Evolutionary conservation across 805 yeast genomes (phyloP).

Genomic region (Ogataea dorogensis): DNA sequence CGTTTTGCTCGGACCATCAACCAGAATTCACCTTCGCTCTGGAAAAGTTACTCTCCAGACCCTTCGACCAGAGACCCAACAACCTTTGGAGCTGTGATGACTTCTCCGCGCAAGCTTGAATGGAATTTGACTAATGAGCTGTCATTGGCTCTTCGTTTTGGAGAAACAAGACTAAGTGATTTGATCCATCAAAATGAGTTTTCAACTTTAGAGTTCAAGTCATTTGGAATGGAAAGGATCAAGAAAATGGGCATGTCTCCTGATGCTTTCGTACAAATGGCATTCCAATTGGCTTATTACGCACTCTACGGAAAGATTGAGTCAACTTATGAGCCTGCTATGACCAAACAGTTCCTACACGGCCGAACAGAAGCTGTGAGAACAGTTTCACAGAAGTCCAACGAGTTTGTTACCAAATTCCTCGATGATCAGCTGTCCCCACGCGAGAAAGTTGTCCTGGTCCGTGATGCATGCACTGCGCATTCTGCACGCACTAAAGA

Average conservation of each 20-base stretch:
- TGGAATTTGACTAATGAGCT: slow-evolving; percentile 82
- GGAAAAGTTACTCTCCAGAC: slow-evolving; percentile 55
- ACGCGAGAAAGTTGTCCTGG: slow-evolving; percentile 54
- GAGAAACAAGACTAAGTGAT: slow-evolving; percentile 86
- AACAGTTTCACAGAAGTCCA: slow-evolving; percentile 77
- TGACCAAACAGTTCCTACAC: slow-evolving; percentile 84
- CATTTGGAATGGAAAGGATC: slow-evolving; percentile 72
- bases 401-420: slow-evolving; percentile 78
- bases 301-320: slow-evolving; percentile 91
- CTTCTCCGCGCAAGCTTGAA: slow-evolving; percentile 82
- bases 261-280: slow-evolving; percentile 92
- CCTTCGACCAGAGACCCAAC: slow-evolving; percentile 42
- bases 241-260: slow-evolving; percentile 87
- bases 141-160: slow-evolving; percentile 78
- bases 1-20: slow-evolving; percentile 84
- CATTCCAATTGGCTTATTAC: slow-evolving; percentile 88
- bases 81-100: slow-evolving; percentile 47
- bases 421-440: slow-evolving; percentile 64
- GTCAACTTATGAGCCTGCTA: slow-evolving; percentile 93
- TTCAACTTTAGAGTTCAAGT: slow-evolving; percentile 69
- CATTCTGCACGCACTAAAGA: slow-evolving; percentile 68
- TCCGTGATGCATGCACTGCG: slow-evolving; percentile 66
- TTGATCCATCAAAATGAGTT: slow-evolving; percentile 88
- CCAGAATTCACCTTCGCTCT: slow-evolving; percentile 67
- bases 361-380: slow-evolving; percentile 94